Evolutionary conservation across 1,284 basidiomycete genomes (phyloP).

Genomic region (Takashimella tepidaria): DNA sequence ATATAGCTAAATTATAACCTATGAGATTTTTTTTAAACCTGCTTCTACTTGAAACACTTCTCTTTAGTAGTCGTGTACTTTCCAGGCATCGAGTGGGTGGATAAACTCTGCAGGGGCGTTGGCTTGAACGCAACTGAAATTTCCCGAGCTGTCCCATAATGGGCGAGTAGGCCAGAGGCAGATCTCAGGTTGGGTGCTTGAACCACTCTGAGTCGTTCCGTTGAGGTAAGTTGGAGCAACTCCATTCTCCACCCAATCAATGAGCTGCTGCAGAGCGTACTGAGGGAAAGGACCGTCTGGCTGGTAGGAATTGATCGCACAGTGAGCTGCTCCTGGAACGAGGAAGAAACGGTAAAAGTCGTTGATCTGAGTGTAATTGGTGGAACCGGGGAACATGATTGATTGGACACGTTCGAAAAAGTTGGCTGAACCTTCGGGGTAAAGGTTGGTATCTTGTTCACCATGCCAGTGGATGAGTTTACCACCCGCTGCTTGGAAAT

Average conservation of each 20-base stretch:
- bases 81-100: neutral
- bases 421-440: conserved; percentile 1
- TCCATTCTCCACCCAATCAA: conserved; percentile 14
- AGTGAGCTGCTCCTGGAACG: conserved; percentile 24
- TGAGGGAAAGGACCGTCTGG: conserved; percentile 8
- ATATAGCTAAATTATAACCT: too few species aligned
- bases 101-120: neutral
- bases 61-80: neutral
- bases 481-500: conserved; percentile 15
- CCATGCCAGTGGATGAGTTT: conserved; percentile 30
- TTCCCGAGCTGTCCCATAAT: neutral
- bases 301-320: conserved; percentile 1
- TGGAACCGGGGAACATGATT: conserved; percentile 5
- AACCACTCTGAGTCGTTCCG: neutral
- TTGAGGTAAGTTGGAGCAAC: conserved; percentile 3
- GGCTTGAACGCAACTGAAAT: neutral
- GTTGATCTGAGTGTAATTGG: conserved; percentile 1
- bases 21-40: too few species aligned
- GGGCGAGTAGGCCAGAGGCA: neutral
- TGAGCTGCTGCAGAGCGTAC: conserved; percentile 3
- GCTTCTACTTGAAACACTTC: too few species aligned
- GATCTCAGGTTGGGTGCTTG: neutral
- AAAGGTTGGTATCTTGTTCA: conserved; percentile 11
- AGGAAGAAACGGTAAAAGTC: conserved; percentile 19
- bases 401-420: conserved; percentile 2